A percentile compares a stretch with the other conserved stretches of the same genome.
phyloP scores from a whole-genome alignment of 257 asterid species.

The Primulina tabacum region DNA sequence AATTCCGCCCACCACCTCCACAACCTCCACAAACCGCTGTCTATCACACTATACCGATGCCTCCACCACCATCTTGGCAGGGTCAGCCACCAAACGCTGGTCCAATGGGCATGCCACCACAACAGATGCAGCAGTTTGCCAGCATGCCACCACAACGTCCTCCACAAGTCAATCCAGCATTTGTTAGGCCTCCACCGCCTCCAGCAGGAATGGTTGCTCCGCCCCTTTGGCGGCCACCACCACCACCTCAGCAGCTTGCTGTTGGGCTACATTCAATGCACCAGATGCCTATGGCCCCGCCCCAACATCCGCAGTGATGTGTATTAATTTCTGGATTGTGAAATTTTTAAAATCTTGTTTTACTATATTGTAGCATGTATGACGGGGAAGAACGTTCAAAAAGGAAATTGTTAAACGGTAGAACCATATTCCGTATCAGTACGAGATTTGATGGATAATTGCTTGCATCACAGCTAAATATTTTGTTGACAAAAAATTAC shows the following conservation, averaged over 20 bases:
- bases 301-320: constrained; percentile 39
- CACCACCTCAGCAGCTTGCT: constrained; percentile 68
- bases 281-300: constrained; percentile 63
- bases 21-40: constrained; percentile 35
- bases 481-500: not conserved
- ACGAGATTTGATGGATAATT: not conserved
- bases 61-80: constrained; percentile 67
- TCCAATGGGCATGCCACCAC: constrained; percentile 48
- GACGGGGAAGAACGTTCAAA: not conserved
- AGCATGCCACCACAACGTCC: constrained; percentile 82
- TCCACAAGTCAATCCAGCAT: constrained; percentile 46
- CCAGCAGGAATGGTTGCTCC: constrained; percentile 65
- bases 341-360: not conserved
- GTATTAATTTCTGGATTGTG: not conserved
- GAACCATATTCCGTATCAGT: not conserved
- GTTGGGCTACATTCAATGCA: constrained; percentile 44
- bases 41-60: constrained; percentile 60
- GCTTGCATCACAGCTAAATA: not conserved
- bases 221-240: constrained; percentile 73
- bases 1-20: constrained; percentile 60
- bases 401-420: not conserved
- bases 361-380: not conserved
- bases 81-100: constrained; percentile 67
- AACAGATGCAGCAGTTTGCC: constrained; percentile 64
- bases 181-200: constrained; percentile 71